Conservation (phyloP, 2,329 filamentous ascomycete species). For the Claviceps maximensis region DNA sequence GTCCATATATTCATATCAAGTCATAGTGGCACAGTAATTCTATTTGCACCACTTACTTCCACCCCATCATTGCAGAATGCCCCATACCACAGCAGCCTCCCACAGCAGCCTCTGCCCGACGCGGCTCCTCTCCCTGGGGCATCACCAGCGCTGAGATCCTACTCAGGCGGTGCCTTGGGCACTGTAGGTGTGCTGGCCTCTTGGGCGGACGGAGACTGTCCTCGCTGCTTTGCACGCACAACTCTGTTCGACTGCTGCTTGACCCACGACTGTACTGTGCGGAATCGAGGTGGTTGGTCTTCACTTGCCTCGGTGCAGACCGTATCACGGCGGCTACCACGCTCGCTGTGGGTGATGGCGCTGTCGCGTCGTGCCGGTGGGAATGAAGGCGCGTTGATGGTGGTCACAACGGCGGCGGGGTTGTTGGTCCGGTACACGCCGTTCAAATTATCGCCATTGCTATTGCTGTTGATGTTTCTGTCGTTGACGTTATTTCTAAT, state of each 20-base stretch:
- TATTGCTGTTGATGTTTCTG: not conserved
- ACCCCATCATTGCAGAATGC: not conserved
- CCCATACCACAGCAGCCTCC: conserved; percentile 11
- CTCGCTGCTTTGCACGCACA: conserved; percentile 30
- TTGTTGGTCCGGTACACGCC: conserved; percentile 14
- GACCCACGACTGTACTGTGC: conserved; percentile 50
- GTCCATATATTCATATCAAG: not conserved
- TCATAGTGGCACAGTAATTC: not conserved
- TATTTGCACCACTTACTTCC: not conserved
- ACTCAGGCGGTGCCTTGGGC: conserved; percentile 30
- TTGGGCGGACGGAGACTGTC: conserved; percentile 2
- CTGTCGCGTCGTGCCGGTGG: conserved; percentile 6
- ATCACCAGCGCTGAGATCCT: conserved; percentile 37
- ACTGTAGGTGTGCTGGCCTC: conserved; percentile 23
- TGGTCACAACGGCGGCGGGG: conserved; percentile 6
- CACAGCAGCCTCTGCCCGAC: conserved; percentile 23
- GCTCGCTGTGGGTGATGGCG: not conserved
- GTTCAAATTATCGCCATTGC: not conserved
- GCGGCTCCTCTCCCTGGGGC: conserved; percentile 33
- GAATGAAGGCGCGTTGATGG: conserved; percentile 8
- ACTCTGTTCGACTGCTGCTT: conserved; percentile 46
- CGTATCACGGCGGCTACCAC: conserved; percentile 28
- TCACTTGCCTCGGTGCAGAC: conserved; percentile 40
- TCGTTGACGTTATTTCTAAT: not conserved
- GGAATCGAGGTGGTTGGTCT: conserved; percentile 41